Base-by-base conservation (phyloP, 2,329 filamentous ascomycete genomes). In the Sporothrix luriei region DNA sequence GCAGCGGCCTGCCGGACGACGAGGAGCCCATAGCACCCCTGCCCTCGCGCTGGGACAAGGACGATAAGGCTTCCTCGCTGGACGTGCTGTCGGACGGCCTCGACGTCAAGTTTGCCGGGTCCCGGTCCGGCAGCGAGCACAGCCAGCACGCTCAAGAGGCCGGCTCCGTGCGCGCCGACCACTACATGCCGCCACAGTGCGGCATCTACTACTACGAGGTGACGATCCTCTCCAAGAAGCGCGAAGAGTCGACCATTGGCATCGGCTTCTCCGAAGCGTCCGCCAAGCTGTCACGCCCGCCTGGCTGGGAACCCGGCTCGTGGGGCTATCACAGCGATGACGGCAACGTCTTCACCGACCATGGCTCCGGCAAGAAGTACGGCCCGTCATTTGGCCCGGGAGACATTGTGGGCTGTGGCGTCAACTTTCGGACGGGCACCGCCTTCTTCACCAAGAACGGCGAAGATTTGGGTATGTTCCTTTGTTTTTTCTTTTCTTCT, bases 121-220 rank as follows among this genome's bases (percentile, higher is more conserved):
- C 62, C 14, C 62, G 61, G 43, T 82, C 83, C 0, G 75, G 79
- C 0, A 85, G 84, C 75, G 80, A 78, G 29, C 76, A 81, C 24
- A 78, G 78, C 69, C 84, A 87, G 65, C 82, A 84, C 66, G 87
- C 89, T 9, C 83, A 91, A 76, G 95, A 98, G 78, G 92, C 93
- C 21, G 93, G 89, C 48, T 88, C 92, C 14, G 88, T 97, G 70
- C 88, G 95, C 69, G 88, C 94, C 38, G 91, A 99, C 78, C 84
- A 93, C 77, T 87, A 89, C 64, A 97, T 98, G 88, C 93, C 95
- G 4, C 85, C 88, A 48, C 91, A 97, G 76, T 95, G 92, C 74
- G 95, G 95, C 1, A 90, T 99, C 71, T 99, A 97, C 79, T 99
- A 99, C 78, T 99, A 89, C 76, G 95, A 99, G 77, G 84, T 90